Base-by-base conservation (phyloP, 108 stramenopile genomes). In the Cyclotella atomus region DNA sequence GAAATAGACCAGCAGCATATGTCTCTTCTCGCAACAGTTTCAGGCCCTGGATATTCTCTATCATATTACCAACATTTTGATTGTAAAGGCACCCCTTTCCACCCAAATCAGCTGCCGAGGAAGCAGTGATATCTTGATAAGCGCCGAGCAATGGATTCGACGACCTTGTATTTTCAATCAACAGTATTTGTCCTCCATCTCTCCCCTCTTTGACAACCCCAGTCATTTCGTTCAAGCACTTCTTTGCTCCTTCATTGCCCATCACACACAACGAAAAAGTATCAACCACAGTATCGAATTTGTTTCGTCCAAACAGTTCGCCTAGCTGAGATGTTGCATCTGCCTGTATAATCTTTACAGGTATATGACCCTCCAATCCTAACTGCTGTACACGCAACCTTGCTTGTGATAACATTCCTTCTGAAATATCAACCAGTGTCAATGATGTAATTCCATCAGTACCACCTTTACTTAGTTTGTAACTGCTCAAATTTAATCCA, bases 71-170 rank as follows among this genome's bases (percentile, higher is more conserved):
- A 0, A 95, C 95, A 75, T 95, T 72, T 79, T 93, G 92, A 76
- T 95, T 93, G 85, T 92, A 93, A 36, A 93, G 60, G 65, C 95
- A 95, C 17, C 95, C 94, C 68, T 92, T 93, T 9, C 95, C 95
- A 41, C 95, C 95, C 12, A 82, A 45, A n/a, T 75, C 68, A 19
- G 91, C 90, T 2, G 91, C 91, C 9, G 84, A 52, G 20, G 75
- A 64, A 5, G 95, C 91, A 7, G 95, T 95, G 3, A 78, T 14
- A 69, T 95, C 95, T 67, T 93, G 91, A 70, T 95, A 95, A 61
- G 47, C 73, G 1, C 89, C 95, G 29, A 95, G 68, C 6, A 88
- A 43, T 2, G 88, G 76, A 67, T 89, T 90, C 4, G 82, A 82
- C 32, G 95, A 87, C 41, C 91, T 71, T 30, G 85, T 81, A 65